These are phyloP conservation scores for Waitea zeae DNA, from an alignment of 1,284 basidiomycete species.

Conservation along the genomic window DNA sequence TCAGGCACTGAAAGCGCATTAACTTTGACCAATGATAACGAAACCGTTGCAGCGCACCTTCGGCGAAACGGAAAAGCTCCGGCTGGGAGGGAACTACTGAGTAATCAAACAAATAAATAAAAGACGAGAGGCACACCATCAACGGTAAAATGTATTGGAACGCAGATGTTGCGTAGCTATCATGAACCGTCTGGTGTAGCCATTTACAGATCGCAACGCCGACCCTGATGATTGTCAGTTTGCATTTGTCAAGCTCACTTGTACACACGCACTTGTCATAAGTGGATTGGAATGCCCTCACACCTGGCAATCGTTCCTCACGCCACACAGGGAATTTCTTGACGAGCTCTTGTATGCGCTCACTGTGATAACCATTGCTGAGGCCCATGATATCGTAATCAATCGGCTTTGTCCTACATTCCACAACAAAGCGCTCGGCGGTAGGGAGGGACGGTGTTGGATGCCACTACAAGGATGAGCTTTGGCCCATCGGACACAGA, in stretches of 20 bases:
- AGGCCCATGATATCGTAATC: slow-evolving; percentile 66
- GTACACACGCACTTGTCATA: slow-evolving; percentile 51
- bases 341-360: slow-evolving; percentile 41
- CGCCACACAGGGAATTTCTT: slow-evolving; percentile 51
- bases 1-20: slow-evolving; percentile 34
- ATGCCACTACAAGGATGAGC: slow-evolving; percentile 25
- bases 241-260: not conserved
- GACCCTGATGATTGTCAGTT: slow-evolving; percentile 20
- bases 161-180: slow-evolving; percentile 53
- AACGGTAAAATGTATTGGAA: slow-evolving; percentile 73
- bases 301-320: slow-evolving; percentile 49
- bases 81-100: slow-evolving; percentile 22
- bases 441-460: slow-evolving; percentile 55
- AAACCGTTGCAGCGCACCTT: too few species aligned
- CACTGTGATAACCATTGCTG: slow-evolving; percentile 45
- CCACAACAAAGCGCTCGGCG: slow-evolving; percentile 54
- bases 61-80: slow-evolving; percentile 55
- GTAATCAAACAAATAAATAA: slow-evolving; percentile 1
- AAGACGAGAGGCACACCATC: slow-evolving; percentile 29
- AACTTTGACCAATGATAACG: slow-evolving; percentile 2
- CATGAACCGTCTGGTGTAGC: slow-evolving; percentile 56
- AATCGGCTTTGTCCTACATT: slow-evolving; percentile 38
- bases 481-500: not conserved
- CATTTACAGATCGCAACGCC: slow-evolving; percentile 57
- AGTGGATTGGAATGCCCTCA: slow-evolving; percentile 61